Evolutionary conservation across 2,329 filamentous ascomycete genomes (phyloP).

Genomic region (Fusarium nurragi): DNA sequence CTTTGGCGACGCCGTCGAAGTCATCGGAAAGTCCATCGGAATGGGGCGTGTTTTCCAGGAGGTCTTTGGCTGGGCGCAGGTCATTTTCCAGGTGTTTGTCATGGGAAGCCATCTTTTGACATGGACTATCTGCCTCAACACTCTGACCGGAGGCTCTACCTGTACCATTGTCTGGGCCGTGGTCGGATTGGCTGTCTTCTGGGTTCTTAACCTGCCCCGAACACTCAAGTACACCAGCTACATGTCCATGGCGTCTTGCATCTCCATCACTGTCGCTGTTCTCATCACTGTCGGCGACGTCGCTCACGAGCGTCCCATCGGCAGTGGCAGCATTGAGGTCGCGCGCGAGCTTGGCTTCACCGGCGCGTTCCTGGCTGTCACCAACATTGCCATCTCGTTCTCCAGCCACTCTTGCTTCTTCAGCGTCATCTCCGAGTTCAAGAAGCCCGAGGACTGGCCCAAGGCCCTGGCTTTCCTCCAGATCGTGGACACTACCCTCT

Average conservation of each 20-base stretch:
- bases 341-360: slow-evolving; percentile 56
- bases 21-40: slow-evolving; percentile 58
- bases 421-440: slow-evolving; percentile 71
- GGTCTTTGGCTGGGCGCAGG: slow-evolving; percentile 67
- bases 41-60: slow-evolving; percentile 66
- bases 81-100: slow-evolving; percentile 72
- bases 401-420: slow-evolving; percentile 75
- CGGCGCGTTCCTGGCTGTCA: slow-evolving; percentile 65
- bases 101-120: slow-evolving; percentile 76
- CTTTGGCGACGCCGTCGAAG: slow-evolving; percentile 72
- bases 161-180: slow-evolving; percentile 73
- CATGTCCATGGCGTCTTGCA: slow-evolving; percentile 69
- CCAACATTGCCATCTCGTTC: slow-evolving; percentile 74
- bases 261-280: slow-evolving; percentile 70
- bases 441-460: slow-evolving; percentile 59
- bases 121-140: slow-evolving; percentile 73
- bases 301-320: slow-evolving; percentile 56
- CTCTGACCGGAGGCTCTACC: slow-evolving; percentile 65
- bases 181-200: slow-evolving; percentile 67
- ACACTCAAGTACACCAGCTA: slow-evolving; percentile 71
- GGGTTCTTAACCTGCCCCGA: slow-evolving; percentile 67
- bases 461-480: slow-evolving; percentile 64
- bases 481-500: slow-evolving; percentile 66
- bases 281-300: slow-evolving; percentile 72
- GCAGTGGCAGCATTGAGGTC: slow-evolving; percentile 47